A percentile compares a stretch with the other conserved stretches of the same genome.
Conservation (phyloP, 2,329 filamentous ascomycete genomes). For the Tympanopsis confertula region DNA sequence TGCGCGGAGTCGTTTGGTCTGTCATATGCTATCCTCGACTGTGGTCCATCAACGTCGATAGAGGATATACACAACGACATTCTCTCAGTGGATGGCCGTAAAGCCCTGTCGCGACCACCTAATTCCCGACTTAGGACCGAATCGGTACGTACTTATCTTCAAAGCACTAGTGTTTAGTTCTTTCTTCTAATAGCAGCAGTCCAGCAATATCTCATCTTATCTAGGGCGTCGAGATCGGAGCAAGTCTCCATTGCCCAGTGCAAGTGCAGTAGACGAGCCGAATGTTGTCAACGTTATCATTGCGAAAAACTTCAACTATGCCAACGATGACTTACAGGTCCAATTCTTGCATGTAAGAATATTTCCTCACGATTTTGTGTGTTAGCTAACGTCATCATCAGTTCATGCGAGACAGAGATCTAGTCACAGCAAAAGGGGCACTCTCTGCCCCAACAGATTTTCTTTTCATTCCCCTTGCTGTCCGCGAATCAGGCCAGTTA, state of each 20-base stretch:
- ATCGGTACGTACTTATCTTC: neutral
- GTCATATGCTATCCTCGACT: neutral
- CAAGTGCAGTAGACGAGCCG: too few species aligned
- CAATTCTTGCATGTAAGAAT: neutral
- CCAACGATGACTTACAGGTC: neutral
- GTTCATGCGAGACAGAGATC: neutral
- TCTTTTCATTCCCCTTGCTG: neutral
- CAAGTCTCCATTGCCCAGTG: neutral
- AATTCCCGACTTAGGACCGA: neutral
- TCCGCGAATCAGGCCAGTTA: neutral
- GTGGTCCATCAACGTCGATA: neutral
- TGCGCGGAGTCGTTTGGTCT: neutral
- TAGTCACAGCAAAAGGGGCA: neutral
- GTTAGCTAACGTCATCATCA: neutral
- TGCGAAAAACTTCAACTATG: constrained; percentile 1
- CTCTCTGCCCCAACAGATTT: neutral
- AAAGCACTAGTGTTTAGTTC: neutral
- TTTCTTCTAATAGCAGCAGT: neutral
- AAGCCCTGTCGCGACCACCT: neutral
- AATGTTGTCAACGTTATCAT: neutral
- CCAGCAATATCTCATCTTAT: neutral
- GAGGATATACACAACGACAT: neutral
- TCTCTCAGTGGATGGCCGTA: neutral
- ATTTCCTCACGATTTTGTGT: neutral
- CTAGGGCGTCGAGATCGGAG: neutral